Evolutionary conservation across 1,139 yeast genomes (phyloP).

Genomic region (Pichia terricola): DNA sequence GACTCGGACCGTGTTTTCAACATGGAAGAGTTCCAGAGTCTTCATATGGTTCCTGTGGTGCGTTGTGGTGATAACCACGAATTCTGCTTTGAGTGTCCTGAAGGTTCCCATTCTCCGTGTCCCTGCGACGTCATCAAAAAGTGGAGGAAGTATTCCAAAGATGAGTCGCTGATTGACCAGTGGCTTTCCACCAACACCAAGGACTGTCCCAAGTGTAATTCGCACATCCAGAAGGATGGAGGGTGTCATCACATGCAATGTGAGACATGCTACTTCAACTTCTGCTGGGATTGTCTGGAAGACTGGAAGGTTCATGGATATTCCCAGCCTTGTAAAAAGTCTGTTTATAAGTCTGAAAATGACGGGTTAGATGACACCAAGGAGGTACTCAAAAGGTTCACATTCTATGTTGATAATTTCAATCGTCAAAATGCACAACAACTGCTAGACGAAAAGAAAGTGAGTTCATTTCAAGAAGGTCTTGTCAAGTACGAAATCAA

Average conservation of each 20-base stretch:
- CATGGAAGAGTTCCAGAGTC: slow-evolving; percentile 27
- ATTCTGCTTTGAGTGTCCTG: slow-evolving; percentile 77
- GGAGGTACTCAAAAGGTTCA: slow-evolving; percentile 45
- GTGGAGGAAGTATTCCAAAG: slow-evolving; percentile 77
- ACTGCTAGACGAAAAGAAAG: slow-evolving; percentile 40
- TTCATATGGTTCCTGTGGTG: slow-evolving; percentile 49
- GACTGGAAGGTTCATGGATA: slow-evolving; percentile 69
- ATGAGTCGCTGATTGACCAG: slow-evolving; percentile 80
- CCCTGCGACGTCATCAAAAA: slow-evolving; percentile 60
- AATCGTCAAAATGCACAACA: neutral
- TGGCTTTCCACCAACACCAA: slow-evolving; percentile 91
- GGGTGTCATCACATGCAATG: slow-evolving; percentile 97
- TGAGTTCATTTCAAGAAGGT: slow-evolving; percentile 74
- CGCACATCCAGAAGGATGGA: slow-evolving; percentile 62
- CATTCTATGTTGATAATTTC: slow-evolving; percentile 71
- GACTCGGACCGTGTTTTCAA: slow-evolving; percentile 24
- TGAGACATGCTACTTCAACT: slow-evolving; percentile 63
- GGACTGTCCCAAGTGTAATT: slow-evolving; percentile 61
- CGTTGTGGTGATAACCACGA: slow-evolving; percentile 57
- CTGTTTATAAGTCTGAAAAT: slow-evolving; percentile 29
- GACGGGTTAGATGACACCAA: slow-evolving; percentile 7
- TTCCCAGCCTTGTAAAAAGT: slow-evolving; percentile 59
- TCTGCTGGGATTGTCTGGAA: slow-evolving; percentile 89
- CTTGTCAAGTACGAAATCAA: slow-evolving; percentile 51
- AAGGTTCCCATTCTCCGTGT: slow-evolving; percentile 67